These are phyloP conservation scores for Warburgia ugandensis DNA, from an alignment of 164 flowering plant genomes.

Conservation along the genomic window DNA sequence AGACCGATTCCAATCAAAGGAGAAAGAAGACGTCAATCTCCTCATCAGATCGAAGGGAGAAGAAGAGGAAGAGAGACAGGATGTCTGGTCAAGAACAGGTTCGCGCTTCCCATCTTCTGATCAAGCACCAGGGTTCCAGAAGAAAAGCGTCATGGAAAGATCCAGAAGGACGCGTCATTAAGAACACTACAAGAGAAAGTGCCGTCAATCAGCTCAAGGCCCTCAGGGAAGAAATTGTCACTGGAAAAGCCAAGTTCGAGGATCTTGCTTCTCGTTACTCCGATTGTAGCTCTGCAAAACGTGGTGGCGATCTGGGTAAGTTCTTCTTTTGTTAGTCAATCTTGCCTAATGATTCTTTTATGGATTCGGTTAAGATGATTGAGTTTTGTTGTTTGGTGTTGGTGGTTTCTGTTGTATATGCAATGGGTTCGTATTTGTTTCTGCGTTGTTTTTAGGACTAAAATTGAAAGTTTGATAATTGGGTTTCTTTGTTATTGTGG, in stretches of 20 bases:
- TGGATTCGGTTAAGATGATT: not conserved
- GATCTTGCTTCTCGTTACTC: constrained; percentile 66
- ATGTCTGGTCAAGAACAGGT: constrained; percentile 32
- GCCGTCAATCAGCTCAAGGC: constrained; percentile 67
- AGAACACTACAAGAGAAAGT: constrained; percentile 52
- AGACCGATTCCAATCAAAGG: constrained; percentile 40
- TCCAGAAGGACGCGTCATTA: constrained; percentile 75
- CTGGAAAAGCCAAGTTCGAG: constrained; percentile 65
- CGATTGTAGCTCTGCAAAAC: constrained; percentile 96
- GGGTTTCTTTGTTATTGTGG: too few species aligned
- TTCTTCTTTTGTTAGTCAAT: constrained; percentile 8
- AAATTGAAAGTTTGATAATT: too few species aligned
- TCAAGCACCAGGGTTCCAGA: constrained; percentile 88
- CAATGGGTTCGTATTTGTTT: too few species aligned
- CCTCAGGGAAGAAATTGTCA: constrained; percentile 58
- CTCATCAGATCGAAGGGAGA: constrained; percentile 30
- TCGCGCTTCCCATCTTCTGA: constrained; percentile 51
- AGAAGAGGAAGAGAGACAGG: constrained; percentile 19
- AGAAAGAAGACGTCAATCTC: constrained; percentile 24
- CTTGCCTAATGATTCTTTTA: too few species aligned
- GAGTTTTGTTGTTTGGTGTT: not conserved
- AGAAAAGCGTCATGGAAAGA: constrained; percentile 95
- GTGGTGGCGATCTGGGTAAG: constrained; percentile 96
- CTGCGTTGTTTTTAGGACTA: too few species aligned
- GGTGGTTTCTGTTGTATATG: not conserved